A percentile compares a stretch with the other conserved stretches of the same genome.
Conservation (phyloP, 2,329 filamentous ascomycete genomes). For the Ceratocystis ficicola region DNA sequence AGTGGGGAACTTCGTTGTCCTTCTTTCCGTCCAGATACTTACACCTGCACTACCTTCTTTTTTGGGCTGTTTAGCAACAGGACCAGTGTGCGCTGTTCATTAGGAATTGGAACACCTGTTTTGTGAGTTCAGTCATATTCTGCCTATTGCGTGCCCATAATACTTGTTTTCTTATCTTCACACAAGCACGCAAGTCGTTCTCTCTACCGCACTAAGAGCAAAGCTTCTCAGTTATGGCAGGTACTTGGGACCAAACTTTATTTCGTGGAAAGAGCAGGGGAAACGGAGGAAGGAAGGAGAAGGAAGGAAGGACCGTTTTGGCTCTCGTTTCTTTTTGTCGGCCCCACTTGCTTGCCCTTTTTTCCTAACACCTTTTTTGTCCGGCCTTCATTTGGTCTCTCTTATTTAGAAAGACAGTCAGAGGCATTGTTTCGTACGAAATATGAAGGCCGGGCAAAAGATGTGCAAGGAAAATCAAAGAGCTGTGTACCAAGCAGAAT, state of each 20-base stretch:
- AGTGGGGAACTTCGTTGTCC: too few species aligned
- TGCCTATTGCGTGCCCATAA: background rate
- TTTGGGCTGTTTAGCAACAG: too few species aligned
- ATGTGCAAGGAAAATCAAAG: too few species aligned
- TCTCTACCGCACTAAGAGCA: background rate
- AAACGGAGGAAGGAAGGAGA: background rate
- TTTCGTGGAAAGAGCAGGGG: background rate
- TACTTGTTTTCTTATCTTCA: background rate
- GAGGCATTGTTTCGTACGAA: background rate
- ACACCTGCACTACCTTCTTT: too few species aligned
- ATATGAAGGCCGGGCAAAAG: too few species aligned
- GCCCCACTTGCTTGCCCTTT: background rate
- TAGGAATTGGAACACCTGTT: too few species aligned
- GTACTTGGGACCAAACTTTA: conserved; percentile 13
- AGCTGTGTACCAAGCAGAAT: too few species aligned
- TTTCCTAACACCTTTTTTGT: background rate
- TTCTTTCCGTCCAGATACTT: too few species aligned
- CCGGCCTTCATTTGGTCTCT: background rate
- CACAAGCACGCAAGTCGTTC: background rate
- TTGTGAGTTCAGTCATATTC: too few species aligned
- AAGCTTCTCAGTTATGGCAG: conserved; percentile 1
- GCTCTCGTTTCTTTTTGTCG: background rate
- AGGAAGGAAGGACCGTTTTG: background rate
- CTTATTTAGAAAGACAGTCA: background rate
- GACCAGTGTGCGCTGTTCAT: too few species aligned